Conservation (phyloP, 225 moss, liverwort and hornwort species). For the Neckera pumila region DNA sequence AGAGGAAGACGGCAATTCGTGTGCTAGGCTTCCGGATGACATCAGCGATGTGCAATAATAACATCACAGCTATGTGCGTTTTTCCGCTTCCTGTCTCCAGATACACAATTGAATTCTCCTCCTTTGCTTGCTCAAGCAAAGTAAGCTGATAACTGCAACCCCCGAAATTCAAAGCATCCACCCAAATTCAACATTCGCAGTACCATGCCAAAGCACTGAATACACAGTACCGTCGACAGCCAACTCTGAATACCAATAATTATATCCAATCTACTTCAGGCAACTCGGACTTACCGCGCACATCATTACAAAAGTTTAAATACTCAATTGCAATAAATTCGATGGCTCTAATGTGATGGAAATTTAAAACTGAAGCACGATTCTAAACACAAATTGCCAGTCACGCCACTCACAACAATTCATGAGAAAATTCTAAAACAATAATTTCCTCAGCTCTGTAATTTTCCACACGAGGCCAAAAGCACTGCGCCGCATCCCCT, state of each 20-base stretch:
- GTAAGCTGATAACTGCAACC: slow-evolving; percentile 77
- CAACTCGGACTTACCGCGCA: neutral
- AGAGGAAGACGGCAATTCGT: slow-evolving; percentile 62
- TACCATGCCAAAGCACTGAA: neutral
- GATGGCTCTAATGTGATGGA: neutral
- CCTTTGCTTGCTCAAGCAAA: slow-evolving; percentile 66
- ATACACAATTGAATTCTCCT: slow-evolving; percentile 74
- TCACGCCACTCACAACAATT: neutral
- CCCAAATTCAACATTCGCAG: neutral
- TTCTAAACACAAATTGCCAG: neutral
- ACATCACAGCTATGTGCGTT: slow-evolving; percentile 72
- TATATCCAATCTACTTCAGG: neutral
- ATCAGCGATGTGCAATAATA: slow-evolving; percentile 50
- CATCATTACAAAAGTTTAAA: neutral
- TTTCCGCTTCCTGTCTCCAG: slow-evolving; percentile 92
- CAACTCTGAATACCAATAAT: neutral
- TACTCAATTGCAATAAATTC: neutral
- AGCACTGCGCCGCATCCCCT: neutral
- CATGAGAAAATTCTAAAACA: neutral
- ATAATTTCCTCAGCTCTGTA: neutral
- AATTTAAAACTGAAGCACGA: neutral
- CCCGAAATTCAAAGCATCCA: neutral
- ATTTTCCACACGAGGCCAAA: neutral
- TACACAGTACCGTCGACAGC: neutral
- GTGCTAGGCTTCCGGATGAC: slow-evolving; percentile 68